A percentile compares a stretch with the other conserved stretches of the same genome.
Evolutionary conservation across 2,329 filamentous ascomycete species (phyloP).

Genomic region (Nemania diffusa): DNA sequence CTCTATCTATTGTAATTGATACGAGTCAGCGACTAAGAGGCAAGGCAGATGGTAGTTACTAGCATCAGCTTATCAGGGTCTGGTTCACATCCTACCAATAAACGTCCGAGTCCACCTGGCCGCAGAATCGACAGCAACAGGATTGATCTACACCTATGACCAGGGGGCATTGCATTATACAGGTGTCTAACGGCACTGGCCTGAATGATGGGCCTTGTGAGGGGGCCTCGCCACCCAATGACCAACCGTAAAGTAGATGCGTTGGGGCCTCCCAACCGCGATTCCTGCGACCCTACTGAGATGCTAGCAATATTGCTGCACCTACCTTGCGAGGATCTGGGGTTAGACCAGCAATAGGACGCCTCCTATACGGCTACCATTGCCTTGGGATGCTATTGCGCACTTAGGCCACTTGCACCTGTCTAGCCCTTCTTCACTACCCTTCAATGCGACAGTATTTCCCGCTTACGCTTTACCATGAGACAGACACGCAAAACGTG

Average conservation of each 20-base stretch:
- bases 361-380: conserved; percentile 36
- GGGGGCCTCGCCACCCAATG: conserved; percentile 27
- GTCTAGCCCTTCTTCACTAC: conserved; percentile 13
- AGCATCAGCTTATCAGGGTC: conserved; percentile 34
- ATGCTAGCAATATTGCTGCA: conserved; percentile 35
- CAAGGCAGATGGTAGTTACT: conserved; percentile 18
- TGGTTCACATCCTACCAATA: conserved; percentile 19
- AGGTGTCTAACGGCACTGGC: conserved; percentile 28
- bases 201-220: conserved; percentile 24
- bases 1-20: conserved; percentile 20
- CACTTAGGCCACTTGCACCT: conserved; percentile 6
- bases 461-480: conserved; percentile 8
- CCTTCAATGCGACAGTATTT: conserved; percentile 4
- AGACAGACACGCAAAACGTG: conserved; percentile 5
- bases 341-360: conserved; percentile 36
- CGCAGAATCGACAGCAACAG: conserved; percentile 22
- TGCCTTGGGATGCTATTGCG: conserved; percentile 35
- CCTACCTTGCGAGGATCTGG: conserved; percentile 35
- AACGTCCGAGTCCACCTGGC: conserved; percentile 17
- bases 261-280: conserved; percentile 27
- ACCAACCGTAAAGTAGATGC: conserved; percentile 17
- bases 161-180: conserved; percentile 31
- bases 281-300: conserved; percentile 25
- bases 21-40: conserved; percentile 16
- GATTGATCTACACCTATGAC: conserved; percentile 25